These are phyloP conservation scores for Hyaloscypha hepaticicola DNA, from an alignment of 495 filamentous ascomycete species.

Conservation along the genomic window DNA sequence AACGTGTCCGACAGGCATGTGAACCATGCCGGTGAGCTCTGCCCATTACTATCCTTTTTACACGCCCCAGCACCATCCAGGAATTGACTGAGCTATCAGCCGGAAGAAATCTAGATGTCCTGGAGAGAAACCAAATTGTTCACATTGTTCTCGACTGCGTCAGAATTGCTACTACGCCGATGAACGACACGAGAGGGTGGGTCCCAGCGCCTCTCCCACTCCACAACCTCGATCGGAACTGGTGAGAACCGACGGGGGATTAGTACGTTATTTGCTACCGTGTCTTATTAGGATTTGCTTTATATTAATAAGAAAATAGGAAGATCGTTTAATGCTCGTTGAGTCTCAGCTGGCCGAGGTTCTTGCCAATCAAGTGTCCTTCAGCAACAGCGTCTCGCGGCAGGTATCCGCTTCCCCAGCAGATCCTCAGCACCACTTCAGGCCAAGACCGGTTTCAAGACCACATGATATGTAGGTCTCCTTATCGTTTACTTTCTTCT, in stretches of 20 bases:
- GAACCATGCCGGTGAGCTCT: constrained; percentile 45
- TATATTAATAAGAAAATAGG: constrained; percentile 33
- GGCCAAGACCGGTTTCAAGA: neutral
- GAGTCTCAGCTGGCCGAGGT: constrained; percentile 44
- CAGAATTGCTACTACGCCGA: constrained; percentile 45
- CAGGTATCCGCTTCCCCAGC: constrained; percentile 19
- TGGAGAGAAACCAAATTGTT: constrained; percentile 49
- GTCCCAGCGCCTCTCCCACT: constrained; percentile 12
- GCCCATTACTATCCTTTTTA: neutral
- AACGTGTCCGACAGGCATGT: constrained; percentile 47
- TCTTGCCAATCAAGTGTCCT: constrained; percentile 19
- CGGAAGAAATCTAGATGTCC: constrained; percentile 51
- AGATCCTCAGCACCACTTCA: neutral
- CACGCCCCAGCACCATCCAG: neutral
- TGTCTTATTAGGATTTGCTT: neutral
- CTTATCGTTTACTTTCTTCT: neutral
- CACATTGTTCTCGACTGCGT: constrained; percentile 43
- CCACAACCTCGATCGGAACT: neutral
- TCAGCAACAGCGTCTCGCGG: constrained; percentile 5
- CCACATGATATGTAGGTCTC: constrained; percentile 3
- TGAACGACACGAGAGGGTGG: constrained; percentile 35
- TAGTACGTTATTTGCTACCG: neutral
- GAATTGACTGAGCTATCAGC: constrained; percentile 26
- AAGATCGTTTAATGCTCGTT: constrained; percentile 41
- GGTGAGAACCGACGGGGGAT: neutral